These are phyloP conservation scores for Bonnemaisonia californica DNA, from an alignment of 31 red algal species.

Conservation along the genomic window DNA sequence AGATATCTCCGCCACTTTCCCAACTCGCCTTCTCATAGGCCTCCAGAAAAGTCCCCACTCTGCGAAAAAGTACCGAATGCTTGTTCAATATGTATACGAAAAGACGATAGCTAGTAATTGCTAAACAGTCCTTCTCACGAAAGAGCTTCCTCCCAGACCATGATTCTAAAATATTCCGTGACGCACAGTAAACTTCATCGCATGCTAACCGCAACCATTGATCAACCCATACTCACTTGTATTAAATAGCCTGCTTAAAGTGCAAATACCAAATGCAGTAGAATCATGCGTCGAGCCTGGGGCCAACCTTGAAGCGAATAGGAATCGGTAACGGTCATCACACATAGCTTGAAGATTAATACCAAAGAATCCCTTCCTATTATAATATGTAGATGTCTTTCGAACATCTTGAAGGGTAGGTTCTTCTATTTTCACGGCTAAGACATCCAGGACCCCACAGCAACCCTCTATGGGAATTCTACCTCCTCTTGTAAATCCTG, in stretches of 20 bases:
- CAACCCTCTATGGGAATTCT: too few relatives aligned
- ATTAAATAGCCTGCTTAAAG: neutral
- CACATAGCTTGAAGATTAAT: constrained; percentile 27
- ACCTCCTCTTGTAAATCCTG: too few relatives aligned
- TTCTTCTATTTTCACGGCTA: too few relatives aligned
- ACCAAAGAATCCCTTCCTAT: constrained; percentile 34
- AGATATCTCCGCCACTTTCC: neutral
- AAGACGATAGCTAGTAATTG: constrained; percentile 5
- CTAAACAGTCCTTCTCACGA: neutral
- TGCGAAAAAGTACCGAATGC: constrained; percentile 6
- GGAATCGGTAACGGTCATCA: constrained; percentile 1
- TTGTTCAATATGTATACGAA: constrained; percentile 1
- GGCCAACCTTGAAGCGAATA: neutral
- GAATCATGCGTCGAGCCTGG: constrained; percentile 15
- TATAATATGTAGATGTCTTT: constrained; percentile 9
- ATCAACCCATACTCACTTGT: neutral
- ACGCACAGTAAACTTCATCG: neutral
- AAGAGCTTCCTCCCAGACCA: constrained; percentile 8
- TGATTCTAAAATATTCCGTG: neutral
- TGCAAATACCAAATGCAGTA: constrained; percentile 8
- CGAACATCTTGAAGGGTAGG: too few relatives aligned
- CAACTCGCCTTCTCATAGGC: neutral
- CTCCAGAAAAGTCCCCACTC: constrained; percentile 30
- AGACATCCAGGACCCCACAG: too few relatives aligned
- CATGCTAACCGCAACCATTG: neutral